Evolutionary conservation across 1,139 yeast species (phyloP), one percentile per base, ranked within the genome.

Genomic region (Yamadazyma membranifaciens): DNA sequence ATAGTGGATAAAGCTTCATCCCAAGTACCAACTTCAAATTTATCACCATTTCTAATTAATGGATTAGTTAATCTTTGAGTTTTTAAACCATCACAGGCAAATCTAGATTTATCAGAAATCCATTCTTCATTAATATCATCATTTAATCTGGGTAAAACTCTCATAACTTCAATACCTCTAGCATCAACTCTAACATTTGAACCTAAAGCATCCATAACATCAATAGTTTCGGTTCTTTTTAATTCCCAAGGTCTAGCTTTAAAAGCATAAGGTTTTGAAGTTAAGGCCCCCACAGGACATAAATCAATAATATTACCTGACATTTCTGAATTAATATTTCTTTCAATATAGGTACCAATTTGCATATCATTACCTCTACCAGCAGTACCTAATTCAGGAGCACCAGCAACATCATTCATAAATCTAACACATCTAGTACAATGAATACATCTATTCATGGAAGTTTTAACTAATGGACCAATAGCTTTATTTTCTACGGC

Each of bases 231-330:
- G 39, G 95, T 86, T 73, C 87, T 81, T 73, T 87, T 87, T 61
- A 87, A 78, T 67, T 87, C 96, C 96, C 96, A 87, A 33, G 96
- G 95, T 65, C 96, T 81, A 14, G 95, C 95, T 62, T 80, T 83
- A 74, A 87, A 87, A 17, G 95, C 91, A 57, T 87, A 87, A 33
- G 96, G 96, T 65, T 87, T 87, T 26, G 89, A 81, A 36, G 95
- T 87, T 57, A 87, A 79, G 3, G 96, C 96, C 56, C 96, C 96
- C 48, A 87, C 96, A 29, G 96, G 96, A 69, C 96, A 87, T 55
- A 87, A 75, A 61, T 87, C 96, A 53, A 87, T 80, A 52, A 87
- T 83, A 68, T 87, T 87, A 60, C 95, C 96, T 35, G 92, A 83
- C 73, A 87, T 69, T 68, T 87, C 96, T 4, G 92, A 78, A 66